Evolutionary conservation across 2,329 filamentous ascomycete genomes (phyloP).

Genomic region (Claviceps sp.): DNA sequence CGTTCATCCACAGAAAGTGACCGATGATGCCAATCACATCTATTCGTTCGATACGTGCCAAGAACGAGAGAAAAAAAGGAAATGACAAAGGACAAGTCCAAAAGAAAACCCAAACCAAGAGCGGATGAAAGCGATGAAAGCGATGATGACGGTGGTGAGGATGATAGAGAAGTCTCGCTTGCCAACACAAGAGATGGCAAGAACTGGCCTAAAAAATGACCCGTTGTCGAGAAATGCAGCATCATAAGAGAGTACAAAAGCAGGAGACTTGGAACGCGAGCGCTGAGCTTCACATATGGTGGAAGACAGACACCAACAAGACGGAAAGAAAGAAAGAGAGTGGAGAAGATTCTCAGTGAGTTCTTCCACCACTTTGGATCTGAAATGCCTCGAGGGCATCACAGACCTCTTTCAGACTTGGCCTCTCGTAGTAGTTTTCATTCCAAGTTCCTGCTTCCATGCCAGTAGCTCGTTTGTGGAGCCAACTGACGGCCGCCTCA

Average conservation of each 20-base stretch:
- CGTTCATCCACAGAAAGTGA: too few relatives aligned
- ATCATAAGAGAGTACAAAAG: neutral
- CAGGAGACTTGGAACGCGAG: neutral
- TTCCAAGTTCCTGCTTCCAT: conserved; percentile 31
- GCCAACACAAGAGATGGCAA: too few relatives aligned
- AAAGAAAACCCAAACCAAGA: too few relatives aligned
- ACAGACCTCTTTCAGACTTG: conserved; percentile 30
- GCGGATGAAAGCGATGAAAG: too few relatives aligned
- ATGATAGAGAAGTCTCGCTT: too few relatives aligned
- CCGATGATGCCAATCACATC: too few relatives aligned
- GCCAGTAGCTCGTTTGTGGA: conserved; percentile 25
- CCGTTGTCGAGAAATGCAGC: neutral
- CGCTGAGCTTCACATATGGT: too few relatives aligned
- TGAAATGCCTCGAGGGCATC: conserved; percentile 16
- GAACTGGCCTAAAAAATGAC: too few relatives aligned
- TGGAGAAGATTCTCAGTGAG: neutral
- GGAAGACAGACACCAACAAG: neutral
- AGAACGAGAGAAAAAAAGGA: too few relatives aligned
- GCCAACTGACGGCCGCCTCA: conserved; percentile 31
- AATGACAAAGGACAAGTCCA: too few relatives aligned
- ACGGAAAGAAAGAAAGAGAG: neutral
- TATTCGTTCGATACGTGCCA: too few relatives aligned
- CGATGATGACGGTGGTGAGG: too few relatives aligned
- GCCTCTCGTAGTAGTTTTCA: conserved; percentile 36
- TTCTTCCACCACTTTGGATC: neutral